Conservation (phyloP, 805 yeast genomes). For the Candida sanyiensis region DNA sequence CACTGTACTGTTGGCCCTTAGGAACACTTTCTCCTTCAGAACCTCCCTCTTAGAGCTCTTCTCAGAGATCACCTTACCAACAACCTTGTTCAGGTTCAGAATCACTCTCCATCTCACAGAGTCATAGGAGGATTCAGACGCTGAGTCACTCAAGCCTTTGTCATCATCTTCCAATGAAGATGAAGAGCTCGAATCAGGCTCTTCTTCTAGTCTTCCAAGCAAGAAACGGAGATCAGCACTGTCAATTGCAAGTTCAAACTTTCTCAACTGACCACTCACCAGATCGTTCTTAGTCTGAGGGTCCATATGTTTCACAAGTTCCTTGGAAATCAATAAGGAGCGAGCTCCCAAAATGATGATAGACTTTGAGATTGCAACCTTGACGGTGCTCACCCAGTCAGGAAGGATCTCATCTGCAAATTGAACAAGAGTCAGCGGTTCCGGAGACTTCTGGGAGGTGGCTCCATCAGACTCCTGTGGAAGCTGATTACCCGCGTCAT, state of each 20-base stretch:
- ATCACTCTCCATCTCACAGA: conserved; percentile 13
- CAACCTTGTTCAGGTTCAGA: conserved; percentile 12
- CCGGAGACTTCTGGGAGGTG: neutral
- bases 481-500: neutral
- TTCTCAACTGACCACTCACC: conserved; percentile 35
- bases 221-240: conserved; percentile 8
- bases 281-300: conserved; percentile 34
- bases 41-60: conserved; percentile 24
- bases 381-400: conserved; percentile 16
- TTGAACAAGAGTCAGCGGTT: conserved; percentile 7
- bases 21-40: conserved; percentile 28
- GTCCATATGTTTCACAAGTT: conserved; percentile 28
- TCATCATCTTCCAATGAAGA: conserved; percentile 32
- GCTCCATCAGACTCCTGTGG: neutral
- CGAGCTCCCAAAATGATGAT: conserved; percentile 34
- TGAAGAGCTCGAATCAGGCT: conserved; percentile 17
- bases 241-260: conserved; percentile 26
- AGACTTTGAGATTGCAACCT: conserved; percentile 15
- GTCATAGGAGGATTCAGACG: conserved; percentile 14
- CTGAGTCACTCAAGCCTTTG: conserved; percentile 21
- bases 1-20: conserved; percentile 26
- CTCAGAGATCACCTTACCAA: conserved; percentile 30
- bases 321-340: conserved; percentile 38
- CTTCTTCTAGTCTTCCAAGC: conserved; percentile 4
- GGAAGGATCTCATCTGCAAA: conserved; percentile 21